Percentiles rank a stretch among this genome's conserved stretches.
Conservation (phyloP, 176 grass and related monocot genomes). For the Aegilops sharonensis region DNA sequence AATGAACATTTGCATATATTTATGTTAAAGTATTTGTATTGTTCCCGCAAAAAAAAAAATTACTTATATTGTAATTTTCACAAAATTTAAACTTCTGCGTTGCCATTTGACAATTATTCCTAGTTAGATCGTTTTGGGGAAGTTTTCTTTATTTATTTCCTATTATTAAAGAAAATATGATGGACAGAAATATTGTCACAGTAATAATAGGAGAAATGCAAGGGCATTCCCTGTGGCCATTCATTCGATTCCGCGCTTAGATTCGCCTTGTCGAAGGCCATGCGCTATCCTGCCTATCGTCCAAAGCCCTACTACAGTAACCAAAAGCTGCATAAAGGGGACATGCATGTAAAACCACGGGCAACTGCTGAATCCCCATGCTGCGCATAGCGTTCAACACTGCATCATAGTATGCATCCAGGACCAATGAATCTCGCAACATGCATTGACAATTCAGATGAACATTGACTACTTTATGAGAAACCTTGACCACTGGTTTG, state of each 20-base stretch:
- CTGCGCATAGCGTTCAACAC: slow-evolving; percentile 18
- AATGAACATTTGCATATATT: no score
- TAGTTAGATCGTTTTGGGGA: no score
- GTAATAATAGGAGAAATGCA: not conserved
- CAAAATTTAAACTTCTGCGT: no score
- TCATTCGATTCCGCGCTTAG: slow-evolving; percentile 34
- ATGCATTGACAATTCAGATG: slow-evolving; percentile 20
- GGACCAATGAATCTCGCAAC: not conserved
- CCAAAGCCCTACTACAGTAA: slow-evolving; percentile 13
- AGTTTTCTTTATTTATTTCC: no score
- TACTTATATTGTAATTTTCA: no score
- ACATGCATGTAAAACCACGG: slow-evolving; percentile 13
- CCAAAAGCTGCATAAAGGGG: slow-evolving; percentile 26
- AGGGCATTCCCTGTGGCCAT: slow-evolving; percentile 15
- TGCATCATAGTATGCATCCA: slow-evolving; percentile 13
- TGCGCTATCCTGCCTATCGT: slow-evolving; percentile 9
- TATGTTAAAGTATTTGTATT: no score
- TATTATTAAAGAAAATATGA: no score
- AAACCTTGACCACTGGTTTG: slow-evolving; percentile 1
- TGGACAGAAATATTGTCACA: not conserved
- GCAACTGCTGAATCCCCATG: slow-evolving; percentile 17
- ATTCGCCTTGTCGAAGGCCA: slow-evolving; percentile 40
- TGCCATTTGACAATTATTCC: no score
- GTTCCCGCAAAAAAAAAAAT: no score
- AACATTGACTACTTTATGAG: slow-evolving; percentile 12